A percentile compares a stretch with the other conserved stretches of the same genome.
Conservation (phyloP, 2,329 filamentous ascomycete species). For the Ascochyta rabiei region DNA sequence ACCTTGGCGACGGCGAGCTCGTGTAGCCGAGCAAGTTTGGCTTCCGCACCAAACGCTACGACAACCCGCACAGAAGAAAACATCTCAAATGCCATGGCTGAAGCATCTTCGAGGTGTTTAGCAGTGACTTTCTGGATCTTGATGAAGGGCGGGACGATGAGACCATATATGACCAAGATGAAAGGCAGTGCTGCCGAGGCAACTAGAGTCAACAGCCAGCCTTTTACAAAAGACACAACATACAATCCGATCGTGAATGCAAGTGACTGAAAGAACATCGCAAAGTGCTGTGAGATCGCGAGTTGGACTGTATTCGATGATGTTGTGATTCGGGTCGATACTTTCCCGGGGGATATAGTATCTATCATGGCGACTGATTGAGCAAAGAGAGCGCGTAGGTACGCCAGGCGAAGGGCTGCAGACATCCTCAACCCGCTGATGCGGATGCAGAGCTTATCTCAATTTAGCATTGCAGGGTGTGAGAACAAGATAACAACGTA, state of each 20-base stretch:
- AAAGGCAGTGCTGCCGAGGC: conserved; percentile 54
- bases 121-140: conserved; percentile 43
- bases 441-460: conserved; percentile 53
- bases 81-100: conserved; percentile 47
- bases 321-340: conserved; percentile 59
- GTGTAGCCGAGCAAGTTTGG: conserved; percentile 41
- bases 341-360: conserved; percentile 56
- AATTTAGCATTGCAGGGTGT: background rate
- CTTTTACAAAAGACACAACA: conserved; percentile 58
- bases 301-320: conserved; percentile 61
- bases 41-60: conserved; percentile 47
- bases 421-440: conserved; percentile 59
- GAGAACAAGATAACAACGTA: conserved; percentile 3
- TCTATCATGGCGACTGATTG: conserved; percentile 58
- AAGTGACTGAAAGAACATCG: conserved; percentile 52
- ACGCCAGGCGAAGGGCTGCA: conserved; percentile 57
- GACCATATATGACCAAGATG: conserved; percentile 42
- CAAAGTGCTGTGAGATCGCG: conserved; percentile 61
- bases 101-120: conserved; percentile 41
- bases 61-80: conserved; percentile 48
- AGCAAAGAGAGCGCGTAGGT: conserved; percentile 56
- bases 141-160: conserved; percentile 40
- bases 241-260: conserved; percentile 45
- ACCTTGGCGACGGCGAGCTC: conserved; percentile 31
- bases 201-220: conserved; percentile 59